phyloP scores from a whole-genome alignment of 768 basidiomycete genomes.

The Phylloporus sp. region DNA sequence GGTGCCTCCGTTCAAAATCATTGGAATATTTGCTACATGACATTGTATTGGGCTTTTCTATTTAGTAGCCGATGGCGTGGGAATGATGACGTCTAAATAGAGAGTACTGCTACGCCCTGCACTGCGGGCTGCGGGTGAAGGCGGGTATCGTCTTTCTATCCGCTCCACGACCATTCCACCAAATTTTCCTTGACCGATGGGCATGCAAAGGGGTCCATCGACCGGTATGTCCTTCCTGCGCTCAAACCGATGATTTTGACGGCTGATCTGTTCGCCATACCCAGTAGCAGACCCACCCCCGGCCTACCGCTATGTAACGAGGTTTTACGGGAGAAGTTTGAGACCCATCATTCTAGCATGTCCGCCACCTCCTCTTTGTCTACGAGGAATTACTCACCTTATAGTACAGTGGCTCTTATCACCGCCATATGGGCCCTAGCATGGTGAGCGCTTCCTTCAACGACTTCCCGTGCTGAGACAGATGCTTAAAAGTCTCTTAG shows the following conservation, averaged over 20 bases:
- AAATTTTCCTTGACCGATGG: slow-evolving; percentile 12
- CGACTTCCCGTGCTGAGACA: too few relatives aligned
- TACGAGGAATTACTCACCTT: background rate
- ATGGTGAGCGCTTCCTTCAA: slow-evolving; percentile 43
- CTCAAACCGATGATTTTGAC: background rate
- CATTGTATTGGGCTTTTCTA: too few relatives aligned
- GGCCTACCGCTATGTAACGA: slow-evolving; percentile 54
- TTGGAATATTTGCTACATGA: slow-evolving; percentile 84
- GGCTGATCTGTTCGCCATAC: background rate
- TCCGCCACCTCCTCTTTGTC: slow-evolving; percentile 27
- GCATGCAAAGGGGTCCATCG: slow-evolving; percentile 7
- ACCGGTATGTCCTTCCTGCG: slow-evolving; percentile 5
- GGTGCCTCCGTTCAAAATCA: slow-evolving; percentile 82
- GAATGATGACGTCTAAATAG: slow-evolving; percentile 19
- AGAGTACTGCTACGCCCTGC: background rate
- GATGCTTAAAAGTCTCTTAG: slow-evolving; percentile 6
- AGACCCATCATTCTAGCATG: slow-evolving; percentile 53
- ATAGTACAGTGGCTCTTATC: slow-evolving; percentile 35
- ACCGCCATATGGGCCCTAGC: slow-evolving; percentile 57
- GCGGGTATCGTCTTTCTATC: background rate
- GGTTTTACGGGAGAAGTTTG: slow-evolving; percentile 52
- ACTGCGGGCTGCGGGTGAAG: background rate
- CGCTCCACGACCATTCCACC: background rate
- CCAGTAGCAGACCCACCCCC: slow-evolving; percentile 51
- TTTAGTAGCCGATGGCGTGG: slow-evolving; percentile 25